phyloP scores from a whole-genome alignment of 2,329 filamentous ascomycete species.

The Fusarium sp. region DNA sequence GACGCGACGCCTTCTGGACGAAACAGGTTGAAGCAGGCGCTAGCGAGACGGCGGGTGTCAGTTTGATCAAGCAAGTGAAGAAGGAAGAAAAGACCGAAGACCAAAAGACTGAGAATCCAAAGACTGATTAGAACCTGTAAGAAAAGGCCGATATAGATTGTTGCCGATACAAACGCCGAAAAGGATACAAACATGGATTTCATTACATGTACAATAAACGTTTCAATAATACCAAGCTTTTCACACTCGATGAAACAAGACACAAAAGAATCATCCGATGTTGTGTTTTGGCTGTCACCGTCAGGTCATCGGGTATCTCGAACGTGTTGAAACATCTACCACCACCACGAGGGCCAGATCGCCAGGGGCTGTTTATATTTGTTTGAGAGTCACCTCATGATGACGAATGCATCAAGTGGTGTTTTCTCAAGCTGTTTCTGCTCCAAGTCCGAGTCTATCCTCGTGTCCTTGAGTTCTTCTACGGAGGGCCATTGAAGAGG shows the following conservation, averaged over 20 bases:
- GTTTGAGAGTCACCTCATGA: background rate
- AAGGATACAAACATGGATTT: background rate
- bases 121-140: slow-evolving; percentile 22
- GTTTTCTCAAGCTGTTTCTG: background rate
- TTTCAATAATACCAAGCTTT: background rate
- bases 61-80: slow-evolving; percentile 50
- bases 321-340: background rate
- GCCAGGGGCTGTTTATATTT: background rate
- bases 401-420: background rate
- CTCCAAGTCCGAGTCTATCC: background rate
- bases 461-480: background rate
- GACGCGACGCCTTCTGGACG: slow-evolving; percentile 55
- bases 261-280: background rate
- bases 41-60: slow-evolving; percentile 50
- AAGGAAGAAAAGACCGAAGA: slow-evolving; percentile 33
- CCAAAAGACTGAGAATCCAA: slow-evolving; percentile 6
- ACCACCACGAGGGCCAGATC: background rate
- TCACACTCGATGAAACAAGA: background rate
- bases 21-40: slow-evolving; percentile 55
- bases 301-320: background rate
- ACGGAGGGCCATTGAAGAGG: no score
- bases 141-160: background rate
- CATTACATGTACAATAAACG: background rate
- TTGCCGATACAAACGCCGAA: background rate
- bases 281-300: background rate